Percentiles rank a stretch among this genome's conserved stretches.
phyloP scores from a whole-genome alignment of 164 flowering plant species.

The Vitis amurensis region DNA sequence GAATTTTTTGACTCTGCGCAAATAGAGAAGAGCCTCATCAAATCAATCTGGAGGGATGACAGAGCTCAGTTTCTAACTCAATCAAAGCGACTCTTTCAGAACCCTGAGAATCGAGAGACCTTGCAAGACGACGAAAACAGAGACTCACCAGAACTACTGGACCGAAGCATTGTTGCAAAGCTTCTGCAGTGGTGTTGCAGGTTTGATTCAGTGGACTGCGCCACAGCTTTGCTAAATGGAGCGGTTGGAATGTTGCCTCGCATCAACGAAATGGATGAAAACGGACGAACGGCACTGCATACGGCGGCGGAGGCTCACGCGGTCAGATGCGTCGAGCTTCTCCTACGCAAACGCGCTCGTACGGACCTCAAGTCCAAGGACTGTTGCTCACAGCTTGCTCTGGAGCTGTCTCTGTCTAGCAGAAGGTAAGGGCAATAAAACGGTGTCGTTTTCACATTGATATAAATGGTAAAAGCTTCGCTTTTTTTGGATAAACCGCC shows the following conservation, averaged over 20 bases:
- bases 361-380: slow-evolving; percentile 46
- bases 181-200: slow-evolving; percentile 41
- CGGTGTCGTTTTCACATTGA: slow-evolving; percentile 17
- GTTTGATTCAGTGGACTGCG: slow-evolving; percentile 46
- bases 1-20: slow-evolving; percentile 6
- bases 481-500: background rate
- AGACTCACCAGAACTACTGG: background rate
- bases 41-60: slow-evolving; percentile 28
- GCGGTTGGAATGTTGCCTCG: slow-evolving; percentile 31
- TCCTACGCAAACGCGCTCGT: slow-evolving; percentile 43
- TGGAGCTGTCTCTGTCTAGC: slow-evolving; percentile 41
- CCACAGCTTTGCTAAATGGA: slow-evolving; percentile 42
- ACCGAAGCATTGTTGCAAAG: slow-evolving; percentile 17
- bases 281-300: slow-evolving; percentile 43
- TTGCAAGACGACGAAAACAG: slow-evolving; percentile 11
- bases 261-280: slow-evolving; percentile 33
- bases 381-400: slow-evolving; percentile 30
- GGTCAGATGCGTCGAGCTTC: slow-evolving; percentile 38
- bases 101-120: background rate
- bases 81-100: slow-evolving; percentile 5
- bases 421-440: slow-evolving; percentile 20
- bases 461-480: slow-evolving; percentile 5
- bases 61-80: slow-evolving; percentile 20
- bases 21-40: slow-evolving; percentile 11
- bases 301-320: slow-evolving; percentile 51